phyloP scores from a whole-genome alignment of 179 eudicot species.

The Beta lomatogona region DNA sequence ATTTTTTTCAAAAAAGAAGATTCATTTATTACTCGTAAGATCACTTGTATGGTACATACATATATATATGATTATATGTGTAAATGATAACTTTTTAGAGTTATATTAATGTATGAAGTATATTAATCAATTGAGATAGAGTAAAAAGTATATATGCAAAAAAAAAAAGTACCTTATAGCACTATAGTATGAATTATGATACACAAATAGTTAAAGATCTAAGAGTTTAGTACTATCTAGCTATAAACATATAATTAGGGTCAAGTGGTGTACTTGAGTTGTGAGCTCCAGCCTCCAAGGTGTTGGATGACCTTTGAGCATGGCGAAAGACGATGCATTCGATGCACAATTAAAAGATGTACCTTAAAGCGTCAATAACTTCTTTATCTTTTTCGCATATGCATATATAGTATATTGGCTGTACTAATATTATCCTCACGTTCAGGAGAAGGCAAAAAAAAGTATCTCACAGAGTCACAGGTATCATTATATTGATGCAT shows the following conservation, averaged over 20 bases:
- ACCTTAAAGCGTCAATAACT: not conserved
- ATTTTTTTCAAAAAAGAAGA: too few relatives aligned
- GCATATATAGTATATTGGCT: not conserved
- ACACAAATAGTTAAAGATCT: too few relatives aligned
- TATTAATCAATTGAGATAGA: too few relatives aligned
- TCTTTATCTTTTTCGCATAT: not conserved
- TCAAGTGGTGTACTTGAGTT: not conserved
- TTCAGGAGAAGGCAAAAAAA: not conserved
- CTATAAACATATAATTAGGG: not conserved
- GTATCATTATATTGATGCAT: not conserved
- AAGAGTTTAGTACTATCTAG: not conserved
- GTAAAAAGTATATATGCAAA: too few relatives aligned
- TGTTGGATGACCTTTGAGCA: conserved; percentile 10
- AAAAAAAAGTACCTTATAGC: too few relatives aligned
- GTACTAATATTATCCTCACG: not conserved
- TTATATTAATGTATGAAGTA: too few relatives aligned
- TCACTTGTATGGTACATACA: too few relatives aligned
- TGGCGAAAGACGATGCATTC: not conserved
- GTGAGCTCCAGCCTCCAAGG: not conserved
- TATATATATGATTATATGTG: too few relatives aligned
- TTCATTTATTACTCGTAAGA: too few relatives aligned
- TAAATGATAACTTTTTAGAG: too few relatives aligned
- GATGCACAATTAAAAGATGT: not conserved
- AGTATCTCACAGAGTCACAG: not conserved
- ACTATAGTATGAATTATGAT: too few relatives aligned